Conservation (phyloP, 108 stramenopile genomes). For the Fistulifera solaris region DNA sequence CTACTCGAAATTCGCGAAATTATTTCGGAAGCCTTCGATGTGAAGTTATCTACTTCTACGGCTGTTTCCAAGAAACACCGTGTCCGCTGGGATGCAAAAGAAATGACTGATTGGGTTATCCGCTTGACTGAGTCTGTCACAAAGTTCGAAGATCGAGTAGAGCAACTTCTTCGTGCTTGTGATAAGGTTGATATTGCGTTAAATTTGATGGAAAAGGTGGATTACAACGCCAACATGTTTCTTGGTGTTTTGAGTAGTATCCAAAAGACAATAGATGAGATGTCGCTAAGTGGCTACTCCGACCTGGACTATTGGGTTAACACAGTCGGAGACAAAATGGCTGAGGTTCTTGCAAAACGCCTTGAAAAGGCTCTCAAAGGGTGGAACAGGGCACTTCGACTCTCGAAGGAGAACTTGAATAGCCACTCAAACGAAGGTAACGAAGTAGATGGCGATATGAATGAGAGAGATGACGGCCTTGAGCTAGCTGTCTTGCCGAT, state of each 20-base stretch:
- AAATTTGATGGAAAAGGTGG: conserved; percentile 34
- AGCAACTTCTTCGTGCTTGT: conserved; percentile 59
- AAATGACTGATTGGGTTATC: conserved; percentile 78
- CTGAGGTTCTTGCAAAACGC: conserved; percentile 45
- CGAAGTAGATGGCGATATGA: not conserved
- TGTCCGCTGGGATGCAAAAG: conserved; percentile 69
- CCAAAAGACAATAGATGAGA: conserved; percentile 88
- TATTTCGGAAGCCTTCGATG: conserved; percentile 75
- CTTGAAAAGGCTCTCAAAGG: conserved; percentile 52
- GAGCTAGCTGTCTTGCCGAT: conserved; percentile 2
- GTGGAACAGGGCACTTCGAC: conserved; percentile 50
- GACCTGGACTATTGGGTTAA: conserved; percentile 66
- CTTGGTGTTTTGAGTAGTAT: conserved; percentile 49
- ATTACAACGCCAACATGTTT: conserved; percentile 54
- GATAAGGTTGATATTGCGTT: conserved; percentile 59
- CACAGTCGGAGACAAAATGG: conserved; percentile 55
- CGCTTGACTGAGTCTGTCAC: conserved; percentile 77
- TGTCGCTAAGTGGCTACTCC: conserved; percentile 75
- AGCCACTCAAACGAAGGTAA: conserved; percentile 12
- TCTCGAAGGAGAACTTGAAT: conserved; percentile 3
- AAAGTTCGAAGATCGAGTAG: conserved; percentile 76
- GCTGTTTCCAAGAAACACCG: conserved; percentile 54
- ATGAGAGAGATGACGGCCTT: not conserved
- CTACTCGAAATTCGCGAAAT: conserved; percentile 61
- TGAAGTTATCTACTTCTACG: conserved; percentile 46